These are phyloP conservation scores for Arthrocladium fulminans DNA, from an alignment of 2,329 filamentous ascomycete genomes.

Conservation along the genomic window DNA sequence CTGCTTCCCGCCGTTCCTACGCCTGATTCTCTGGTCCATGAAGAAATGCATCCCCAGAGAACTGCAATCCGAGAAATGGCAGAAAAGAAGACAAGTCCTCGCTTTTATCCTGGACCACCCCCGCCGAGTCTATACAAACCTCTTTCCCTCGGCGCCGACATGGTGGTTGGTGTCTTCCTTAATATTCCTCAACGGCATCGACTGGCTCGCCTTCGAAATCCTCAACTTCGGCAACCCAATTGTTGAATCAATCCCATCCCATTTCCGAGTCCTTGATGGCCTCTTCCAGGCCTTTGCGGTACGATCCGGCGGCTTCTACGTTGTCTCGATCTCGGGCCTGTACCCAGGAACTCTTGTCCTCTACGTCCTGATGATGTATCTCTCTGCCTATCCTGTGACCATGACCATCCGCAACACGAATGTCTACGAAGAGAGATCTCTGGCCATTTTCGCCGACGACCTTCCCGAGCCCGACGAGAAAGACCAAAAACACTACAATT, in stretches of 20 bases:
- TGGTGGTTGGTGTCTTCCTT: slow-evolving; percentile 49
- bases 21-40: slow-evolving; percentile 50
- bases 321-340: slow-evolving; percentile 41
- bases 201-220: slow-evolving; percentile 36
- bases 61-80: slow-evolving; percentile 27
- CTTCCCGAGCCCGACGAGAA: slow-evolving; percentile 7
- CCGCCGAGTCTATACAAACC: slow-evolving; percentile 52
- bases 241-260: slow-evolving; percentile 38
- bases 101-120: slow-evolving; percentile 55
- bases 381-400: slow-evolving; percentile 91
- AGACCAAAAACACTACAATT: not conserved
- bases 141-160: slow-evolving; percentile 53
- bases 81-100: slow-evolving; percentile 37
- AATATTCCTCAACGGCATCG: slow-evolving; percentile 45
- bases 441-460: slow-evolving; percentile 48
- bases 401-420: slow-evolving; percentile 80
- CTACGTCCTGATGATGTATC: slow-evolving; percentile 99
- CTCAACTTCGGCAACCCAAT: slow-evolving; percentile 34
- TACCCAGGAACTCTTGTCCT: slow-evolving; percentile 57
- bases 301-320: slow-evolving; percentile 42
- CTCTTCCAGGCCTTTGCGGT: slow-evolving; percentile 51
- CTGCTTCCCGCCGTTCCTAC: slow-evolving; percentile 47
- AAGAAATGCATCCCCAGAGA: slow-evolving; percentile 38
- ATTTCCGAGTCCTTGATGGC: slow-evolving; percentile 45
- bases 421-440: slow-evolving; percentile 57